Base-by-base conservation (phyloP, 1,284 basidiomycete genomes). In the Ganoderma multipileum region DNA sequence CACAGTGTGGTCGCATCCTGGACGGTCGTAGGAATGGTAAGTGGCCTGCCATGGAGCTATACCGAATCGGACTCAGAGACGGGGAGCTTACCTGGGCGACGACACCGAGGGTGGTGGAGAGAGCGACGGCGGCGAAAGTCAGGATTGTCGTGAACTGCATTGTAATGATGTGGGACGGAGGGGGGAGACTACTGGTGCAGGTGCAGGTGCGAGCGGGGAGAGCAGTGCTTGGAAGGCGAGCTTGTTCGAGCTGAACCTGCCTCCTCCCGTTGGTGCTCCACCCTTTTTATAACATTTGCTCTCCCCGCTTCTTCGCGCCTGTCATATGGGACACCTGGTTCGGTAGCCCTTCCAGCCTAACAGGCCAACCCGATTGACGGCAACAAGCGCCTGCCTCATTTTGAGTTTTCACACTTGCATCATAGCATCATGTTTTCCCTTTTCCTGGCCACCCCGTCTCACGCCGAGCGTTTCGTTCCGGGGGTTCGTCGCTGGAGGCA, bases 111-210 rank as follows among this genome's bases (percentile, higher is more conserved):
- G 60, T 42, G 47, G 64, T 33, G 65, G 68, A 65, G 52, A 71
- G 50, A 14, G 65, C 68, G 36, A 68, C 52, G 58, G 58, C 60
- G 47, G 70, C 70, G 58, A 71, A 18, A 62, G 72, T 66, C 63
- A 71, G 57, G 57, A 73, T 28, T 1, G 70, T 68, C 52, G 64
- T 63, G 66, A 69, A 63, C 66, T 73, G 72, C 72, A 73, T 73
- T 20, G 41, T 41, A 47, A 23, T 18, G 58, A 7, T 26, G 58
- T 59, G 38, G 33, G 33, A 33, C 58, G 39, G 39, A 3, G 58
- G 26, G 26, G 39, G 52, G n/a, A n/a, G n/a, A n/a, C n/a, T 12
- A 16, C 5, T 23, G 52, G 41, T 14, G 28, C 28, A 42, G 54
- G 47, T 52, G 47, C 33, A 66, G 64, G 58, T 64, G 64, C 66